Percentiles rank a stretch among this genome's conserved stretches.
These are phyloP conservation scores for Rickenella mellea DNA, from an alignment of 768 basidiomycete genomes.

Conservation along the genomic window DNA sequence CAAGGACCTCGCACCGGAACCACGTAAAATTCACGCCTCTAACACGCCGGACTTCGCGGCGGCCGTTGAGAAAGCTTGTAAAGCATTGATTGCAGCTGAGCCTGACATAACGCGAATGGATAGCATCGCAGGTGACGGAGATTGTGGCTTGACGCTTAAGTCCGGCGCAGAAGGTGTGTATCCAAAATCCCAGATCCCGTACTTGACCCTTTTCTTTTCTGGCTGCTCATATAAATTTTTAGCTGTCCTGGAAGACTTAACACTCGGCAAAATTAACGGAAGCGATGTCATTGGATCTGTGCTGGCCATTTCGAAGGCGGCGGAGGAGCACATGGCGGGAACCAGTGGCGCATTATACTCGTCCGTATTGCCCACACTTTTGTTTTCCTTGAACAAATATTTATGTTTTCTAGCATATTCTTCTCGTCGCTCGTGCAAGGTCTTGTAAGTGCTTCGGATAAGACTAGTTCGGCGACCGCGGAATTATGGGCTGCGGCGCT, in stretches of 20 bases:
- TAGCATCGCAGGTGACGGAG: constrained; percentile 86
- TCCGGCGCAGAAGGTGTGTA: constrained; percentile 62
- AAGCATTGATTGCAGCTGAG: constrained; percentile 66
- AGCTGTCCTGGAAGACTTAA: constrained; percentile 56
- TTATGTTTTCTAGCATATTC: constrained; percentile 56
- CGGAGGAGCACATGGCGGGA: constrained; percentile 84
- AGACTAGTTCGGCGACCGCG: constrained; percentile 27
- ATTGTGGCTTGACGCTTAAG: constrained; percentile 60
- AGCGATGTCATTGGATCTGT: constrained; percentile 55
- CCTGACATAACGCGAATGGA: constrained; percentile 89
- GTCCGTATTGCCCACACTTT: constrained; percentile 33
- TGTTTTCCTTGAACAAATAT: neutral
- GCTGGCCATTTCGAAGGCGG: constrained; percentile 60
- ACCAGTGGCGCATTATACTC: constrained; percentile 89
- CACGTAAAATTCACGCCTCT: constrained; percentile 18
- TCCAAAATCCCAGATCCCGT: neutral
- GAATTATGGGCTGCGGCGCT: constrained; percentile 57
- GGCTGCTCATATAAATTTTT: constrained; percentile 7
- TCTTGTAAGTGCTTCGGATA: constrained; percentile 28
- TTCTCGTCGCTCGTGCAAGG: constrained; percentile 81
- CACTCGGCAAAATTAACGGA: constrained; percentile 47
- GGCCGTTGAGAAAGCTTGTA: constrained; percentile 49
- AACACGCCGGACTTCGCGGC: constrained; percentile 43
- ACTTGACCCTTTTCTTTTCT: neutral
- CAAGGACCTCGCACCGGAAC: neutral